A percentile compares a stretch with the other conserved stretches of the same genome.
phyloP scores from a whole-genome alignment of 2,329 filamentous ascomycete species.

The Endocalyx cinctus region DNA sequence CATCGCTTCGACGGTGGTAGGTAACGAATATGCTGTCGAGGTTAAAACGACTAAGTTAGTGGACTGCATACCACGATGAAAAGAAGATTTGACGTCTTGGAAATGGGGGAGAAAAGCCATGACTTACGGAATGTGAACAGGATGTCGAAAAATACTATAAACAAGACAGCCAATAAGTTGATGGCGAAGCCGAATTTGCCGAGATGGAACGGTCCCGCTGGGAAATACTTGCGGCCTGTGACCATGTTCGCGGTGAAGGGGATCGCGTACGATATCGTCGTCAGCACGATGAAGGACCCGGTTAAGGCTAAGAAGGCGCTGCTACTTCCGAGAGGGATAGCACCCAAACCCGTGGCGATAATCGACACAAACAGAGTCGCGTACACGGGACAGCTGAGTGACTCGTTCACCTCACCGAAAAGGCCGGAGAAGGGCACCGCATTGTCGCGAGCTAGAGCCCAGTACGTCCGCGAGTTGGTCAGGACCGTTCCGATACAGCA shows the following conservation, averaged over 20 bases:
- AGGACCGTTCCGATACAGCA: conserved; percentile 48
- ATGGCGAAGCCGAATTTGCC: conserved; percentile 44
- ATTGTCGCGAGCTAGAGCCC: conserved; percentile 54
- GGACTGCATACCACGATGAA: no score
- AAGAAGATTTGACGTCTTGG: no score
- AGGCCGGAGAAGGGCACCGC: conserved; percentile 53
- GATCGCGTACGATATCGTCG: conserved; percentile 49
- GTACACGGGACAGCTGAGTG: conserved; percentile 54
- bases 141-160: conserved; percentile 52
- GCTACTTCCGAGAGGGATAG: conserved; percentile 50
- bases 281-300: conserved; percentile 54
- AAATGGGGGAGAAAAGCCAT: not conserved
- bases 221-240: conserved; percentile 46
- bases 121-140: conserved; percentile 56
- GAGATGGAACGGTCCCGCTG: conserved; percentile 49
- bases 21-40: conserved; percentile 36
- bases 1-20: conserved; percentile 37
- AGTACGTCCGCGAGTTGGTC: conserved; percentile 42
- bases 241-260: conserved; percentile 46
- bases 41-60: no score
- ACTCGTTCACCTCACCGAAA: conserved; percentile 49
- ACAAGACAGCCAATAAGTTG: conserved; percentile 45
- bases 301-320: conserved; percentile 54
- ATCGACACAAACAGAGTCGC: conserved; percentile 51
- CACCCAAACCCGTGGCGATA: conserved; percentile 49